Evolutionary conservation across 2,329 filamentous ascomycete species (phyloP), one percentile per base, ranked within the genome.

Genomic region (Colletotrichum sp.): DNA sequence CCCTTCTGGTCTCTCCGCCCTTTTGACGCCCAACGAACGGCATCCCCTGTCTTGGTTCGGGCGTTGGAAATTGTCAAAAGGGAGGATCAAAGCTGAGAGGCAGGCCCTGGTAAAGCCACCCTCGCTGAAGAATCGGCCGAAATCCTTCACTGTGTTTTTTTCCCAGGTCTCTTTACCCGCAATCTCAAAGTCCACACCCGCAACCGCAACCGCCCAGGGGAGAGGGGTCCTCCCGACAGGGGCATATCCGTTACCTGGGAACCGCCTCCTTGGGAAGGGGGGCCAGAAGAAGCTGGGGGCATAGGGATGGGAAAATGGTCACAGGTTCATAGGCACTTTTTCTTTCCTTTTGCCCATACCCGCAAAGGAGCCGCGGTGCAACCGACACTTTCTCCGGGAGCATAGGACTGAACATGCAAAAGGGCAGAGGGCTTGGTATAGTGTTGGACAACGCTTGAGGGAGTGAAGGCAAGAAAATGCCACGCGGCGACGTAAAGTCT

Each of bases 341-440:
- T 14, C n/a, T 34, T 7, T 9, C 4, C 32, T 43, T 43, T 43
- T 43, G 38, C 38, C 30, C 26, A 67, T 12, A 38, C 43, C 64
- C 71, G 64, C 70, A 74, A 66, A 70, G 71, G 64, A 73, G 71
- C 70, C 74, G 70, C 65, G 56, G 56, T 75, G 61, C 26, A 58
- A 32, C 73, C 73, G 73, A 75, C 21, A 55, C 73, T 72, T 75
- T 68, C 56, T 72, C 73, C 64, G 59, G 24, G 5, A 68, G 59
- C 61, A 72, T 24, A 28, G 48, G 52, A 43, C 38, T n/a, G 21
- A 8, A 38, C 32, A 14, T 18, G 36, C 62, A 9, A 74, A 30
- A 62, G 52, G 55, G n/a, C 8, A 55, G 7, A 26, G n/a, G n/a
- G 48, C 56, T 24, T 56, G 52, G 26, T 63, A 63, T 32, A 1